A percentile compares a stretch with the other conserved stretches of the same genome.
Conservation (phyloP, 176 grass and related monocot species). For the Lolium multiflorum region DNA sequence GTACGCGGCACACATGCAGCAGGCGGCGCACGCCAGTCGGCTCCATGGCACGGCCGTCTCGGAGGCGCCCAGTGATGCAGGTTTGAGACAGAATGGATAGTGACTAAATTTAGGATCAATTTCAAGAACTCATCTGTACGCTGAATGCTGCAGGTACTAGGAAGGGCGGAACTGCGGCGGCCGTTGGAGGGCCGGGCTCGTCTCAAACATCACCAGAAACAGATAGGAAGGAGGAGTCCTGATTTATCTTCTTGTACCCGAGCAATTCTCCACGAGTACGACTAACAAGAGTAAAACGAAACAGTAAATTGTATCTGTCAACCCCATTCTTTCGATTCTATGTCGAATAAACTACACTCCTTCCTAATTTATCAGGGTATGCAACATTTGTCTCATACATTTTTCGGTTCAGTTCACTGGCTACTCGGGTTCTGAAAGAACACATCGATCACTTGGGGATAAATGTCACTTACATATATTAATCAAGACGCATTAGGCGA, state of each 20-base stretch:
- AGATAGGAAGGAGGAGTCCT: background rate
- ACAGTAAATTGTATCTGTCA: background rate
- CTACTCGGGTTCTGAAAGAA: background rate
- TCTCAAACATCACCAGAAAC: background rate
- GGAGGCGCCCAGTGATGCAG: background rate
- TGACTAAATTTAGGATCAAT: background rate
- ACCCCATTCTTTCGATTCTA: background rate
- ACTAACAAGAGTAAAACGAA: background rate
- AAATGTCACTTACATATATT: background rate
- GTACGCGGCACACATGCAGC: constrained; percentile 23
- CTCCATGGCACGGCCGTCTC: background rate
- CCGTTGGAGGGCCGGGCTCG: constrained; percentile 3
- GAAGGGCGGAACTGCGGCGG: background rate
- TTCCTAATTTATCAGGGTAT: background rate
- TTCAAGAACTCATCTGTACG: background rate
- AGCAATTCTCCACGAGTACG: background rate
- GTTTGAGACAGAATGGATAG: background rate
- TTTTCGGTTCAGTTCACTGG: background rate
- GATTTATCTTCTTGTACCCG: background rate
- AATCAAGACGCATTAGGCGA: background rate
- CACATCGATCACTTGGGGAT: background rate
- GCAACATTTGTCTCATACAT: background rate
- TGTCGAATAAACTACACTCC: background rate
- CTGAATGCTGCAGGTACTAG: background rate
- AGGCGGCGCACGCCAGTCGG: background rate